These are phyloP conservation scores for Neodidymelliopsis sp. DNA, from an alignment of 2,329 filamentous ascomycete species.

Conservation along the genomic window DNA sequence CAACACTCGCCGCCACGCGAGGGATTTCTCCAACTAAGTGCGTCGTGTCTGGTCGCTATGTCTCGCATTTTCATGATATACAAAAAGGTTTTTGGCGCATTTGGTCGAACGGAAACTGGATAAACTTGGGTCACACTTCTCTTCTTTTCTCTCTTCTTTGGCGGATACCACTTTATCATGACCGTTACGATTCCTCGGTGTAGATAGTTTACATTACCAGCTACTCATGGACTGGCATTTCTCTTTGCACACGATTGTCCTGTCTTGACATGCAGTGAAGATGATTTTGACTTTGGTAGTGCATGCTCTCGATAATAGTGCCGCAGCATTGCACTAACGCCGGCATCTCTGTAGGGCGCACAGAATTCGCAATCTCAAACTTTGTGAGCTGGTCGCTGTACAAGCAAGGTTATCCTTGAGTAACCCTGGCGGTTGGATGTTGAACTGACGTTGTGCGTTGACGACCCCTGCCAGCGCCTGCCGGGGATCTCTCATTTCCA, in stretches of 20 bases:
- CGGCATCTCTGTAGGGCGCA: too few relatives aligned
- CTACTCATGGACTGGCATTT: constrained; percentile 4
- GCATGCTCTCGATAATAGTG: too few relatives aligned
- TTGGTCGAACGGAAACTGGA: constrained; percentile 1
- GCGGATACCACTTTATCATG: constrained; percentile 16
- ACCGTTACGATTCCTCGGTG: constrained; percentile 11
- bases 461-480: constrained; percentile 9
- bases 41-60: background rate
- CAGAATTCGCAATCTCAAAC: background rate
- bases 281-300: background rate
- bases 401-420: constrained; percentile 13
- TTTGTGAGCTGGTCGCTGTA: background rate
- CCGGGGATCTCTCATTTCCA: constrained; percentile 15
- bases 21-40: constrained; percentile 37
- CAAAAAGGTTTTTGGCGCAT: constrained; percentile 5
- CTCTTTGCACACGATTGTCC: background rate
- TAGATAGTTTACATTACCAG: constrained; percentile 15
- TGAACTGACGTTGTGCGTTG: constrained; percentile 8
- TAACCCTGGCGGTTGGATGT: background rate
- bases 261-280: background rate
- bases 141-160: constrained; percentile 16
- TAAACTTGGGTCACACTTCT: constrained; percentile 2
- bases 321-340: too few relatives aligned
- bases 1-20: constrained; percentile 30
- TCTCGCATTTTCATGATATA: constrained; percentile 1